phyloP scores from a whole-genome alignment of 2,329 filamentous ascomycete genomes.

The Chaetomium strumarium region DNA sequence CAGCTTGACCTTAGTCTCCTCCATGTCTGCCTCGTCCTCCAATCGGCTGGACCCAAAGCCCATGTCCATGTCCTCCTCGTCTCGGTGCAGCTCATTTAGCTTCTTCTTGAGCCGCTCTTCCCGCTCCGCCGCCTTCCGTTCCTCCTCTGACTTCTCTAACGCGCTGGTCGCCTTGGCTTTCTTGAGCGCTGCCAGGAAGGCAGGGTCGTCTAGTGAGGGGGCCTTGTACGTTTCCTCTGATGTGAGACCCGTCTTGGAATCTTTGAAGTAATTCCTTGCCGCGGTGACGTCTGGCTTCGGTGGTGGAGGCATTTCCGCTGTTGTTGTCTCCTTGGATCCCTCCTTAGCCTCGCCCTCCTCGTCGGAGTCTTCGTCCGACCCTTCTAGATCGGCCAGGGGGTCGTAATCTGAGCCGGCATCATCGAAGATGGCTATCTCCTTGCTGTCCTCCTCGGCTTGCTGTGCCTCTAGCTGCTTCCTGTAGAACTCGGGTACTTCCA shows the following conservation, averaged over 20 bases:
- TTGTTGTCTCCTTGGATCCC: slow-evolving; percentile 19
- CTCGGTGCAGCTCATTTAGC: slow-evolving; percentile 66
- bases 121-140: slow-evolving; percentile 43
- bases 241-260: slow-evolving; percentile 48
- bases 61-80: slow-evolving; percentile 88
- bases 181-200: slow-evolving; percentile 77
- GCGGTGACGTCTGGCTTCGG: slow-evolving; percentile 34
- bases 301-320: slow-evolving; percentile 41
- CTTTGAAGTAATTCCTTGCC: slow-evolving; percentile 58
- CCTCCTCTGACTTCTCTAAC: slow-evolving; percentile 35
- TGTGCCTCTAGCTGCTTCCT: slow-evolving; percentile 36
- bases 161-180: slow-evolving; percentile 66
- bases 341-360: slow-evolving; percentile 26
- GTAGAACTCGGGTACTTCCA: slow-evolving; percentile 59
- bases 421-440: slow-evolving; percentile 60
- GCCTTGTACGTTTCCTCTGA: slow-evolving; percentile 46
- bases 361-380: slow-evolving; percentile 39
- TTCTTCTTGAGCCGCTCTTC: slow-evolving; percentile 68
- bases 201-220: slow-evolving; percentile 63
- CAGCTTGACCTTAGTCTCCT: slow-evolving; percentile 60
- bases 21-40: slow-evolving; percentile 81
- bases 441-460: slow-evolving; percentile 43
- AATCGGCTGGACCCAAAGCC: slow-evolving; percentile 86
- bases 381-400: slow-evolving; percentile 54
- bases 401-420: slow-evolving; percentile 62